These are phyloP conservation scores for Globisporangium echinulatum DNA, from an alignment of 352 stramenopile genomes.

Conservation along the genomic window DNA sequence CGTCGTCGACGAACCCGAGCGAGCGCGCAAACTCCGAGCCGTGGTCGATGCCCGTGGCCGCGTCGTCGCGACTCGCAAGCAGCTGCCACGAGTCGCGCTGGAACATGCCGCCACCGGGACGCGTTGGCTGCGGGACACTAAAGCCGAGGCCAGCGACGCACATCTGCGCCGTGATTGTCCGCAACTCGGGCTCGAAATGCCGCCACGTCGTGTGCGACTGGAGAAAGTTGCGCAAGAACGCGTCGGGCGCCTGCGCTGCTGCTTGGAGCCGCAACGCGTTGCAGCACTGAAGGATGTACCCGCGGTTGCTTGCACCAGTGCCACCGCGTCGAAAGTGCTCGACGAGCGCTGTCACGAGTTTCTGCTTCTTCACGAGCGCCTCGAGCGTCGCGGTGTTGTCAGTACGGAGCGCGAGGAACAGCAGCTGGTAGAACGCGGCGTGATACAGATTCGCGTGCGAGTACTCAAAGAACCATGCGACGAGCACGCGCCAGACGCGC, in stretches of 20 bases:
- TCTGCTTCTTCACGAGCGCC: constrained; percentile 85
- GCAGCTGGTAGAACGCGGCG: constrained; percentile 83
- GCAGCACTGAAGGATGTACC: constrained; percentile 86
- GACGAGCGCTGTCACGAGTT: constrained; percentile 76
- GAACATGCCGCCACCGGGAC: constrained; percentile 25
- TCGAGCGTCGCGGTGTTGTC: constrained; percentile 78
- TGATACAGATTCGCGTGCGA: constrained; percentile 90
- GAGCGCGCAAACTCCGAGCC: constrained; percentile 76
- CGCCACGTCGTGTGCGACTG: constrained; percentile 85
- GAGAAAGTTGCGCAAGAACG: constrained; percentile 87
- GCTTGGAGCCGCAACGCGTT: constrained; percentile 87
- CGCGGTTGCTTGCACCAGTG: constrained; percentile 69
- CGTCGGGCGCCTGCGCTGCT: constrained; percentile 79
- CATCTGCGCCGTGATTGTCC: constrained; percentile 39
- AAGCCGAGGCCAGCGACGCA: constrained; percentile 71
- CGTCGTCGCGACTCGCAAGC: constrained; percentile 28
- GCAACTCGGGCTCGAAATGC: constrained; percentile 63
- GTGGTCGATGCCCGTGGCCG: constrained; percentile 59
- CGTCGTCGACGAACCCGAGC: constrained; percentile 79
- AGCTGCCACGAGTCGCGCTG: constrained; percentile 65
- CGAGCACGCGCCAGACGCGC: constrained; percentile 84
- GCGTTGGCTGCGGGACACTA: constrained; percentile 59
- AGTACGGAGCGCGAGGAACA: constrained; percentile 83
- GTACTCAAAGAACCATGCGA: constrained; percentile 90
- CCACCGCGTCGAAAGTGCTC: constrained; percentile 72